A percentile compares a stretch with the other conserved stretches of the same genome.
phyloP scores from a whole-genome alignment of 768 basidiomycete species.

The Tylopilus balloui region DNA sequence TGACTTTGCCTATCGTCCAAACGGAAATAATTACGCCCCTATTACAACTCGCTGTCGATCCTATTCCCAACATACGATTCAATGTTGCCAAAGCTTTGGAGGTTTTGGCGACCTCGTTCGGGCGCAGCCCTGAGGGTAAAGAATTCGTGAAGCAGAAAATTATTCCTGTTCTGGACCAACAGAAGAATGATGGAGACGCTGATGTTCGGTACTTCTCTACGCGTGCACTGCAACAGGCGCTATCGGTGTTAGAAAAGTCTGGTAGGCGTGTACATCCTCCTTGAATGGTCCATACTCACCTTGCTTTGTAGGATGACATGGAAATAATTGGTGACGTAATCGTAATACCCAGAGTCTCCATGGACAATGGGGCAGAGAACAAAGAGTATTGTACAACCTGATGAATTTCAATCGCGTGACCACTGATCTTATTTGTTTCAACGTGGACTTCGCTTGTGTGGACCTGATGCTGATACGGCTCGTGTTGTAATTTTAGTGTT shows the following conservation, averaged over 20 bases:
- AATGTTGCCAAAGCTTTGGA: slow-evolving; percentile 96
- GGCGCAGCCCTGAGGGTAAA: slow-evolving; percentile 59
- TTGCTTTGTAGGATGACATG: slow-evolving; percentile 18
- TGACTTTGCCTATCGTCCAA: slow-evolving; percentile 78
- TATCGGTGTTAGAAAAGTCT: slow-evolving; percentile 35
- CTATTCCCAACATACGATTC: slow-evolving; percentile 99
- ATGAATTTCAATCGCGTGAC: slow-evolving; percentile 18
- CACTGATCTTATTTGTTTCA: neutral
- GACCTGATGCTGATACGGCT: neutral
- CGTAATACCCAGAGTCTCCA: slow-evolving; percentile 32
- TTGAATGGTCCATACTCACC: slow-evolving; percentile 2
- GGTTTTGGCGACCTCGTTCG: slow-evolving; percentile 73
- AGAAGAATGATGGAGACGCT: slow-evolving; percentile 86
- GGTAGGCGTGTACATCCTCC: slow-evolving; percentile 24
- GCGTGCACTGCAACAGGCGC: slow-evolving; percentile 65
- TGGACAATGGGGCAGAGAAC: slow-evolving; percentile 22
- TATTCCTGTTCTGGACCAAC: slow-evolving; percentile 77
- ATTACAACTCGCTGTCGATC: slow-evolving; percentile 76
- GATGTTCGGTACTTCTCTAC: slow-evolving; percentile 95
- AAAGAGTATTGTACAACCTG: slow-evolving; percentile 33
- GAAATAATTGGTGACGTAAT: slow-evolving; percentile 20
- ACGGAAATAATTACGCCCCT: slow-evolving; percentile 82
- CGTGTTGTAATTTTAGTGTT: neutral
- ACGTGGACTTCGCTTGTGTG: neutral
- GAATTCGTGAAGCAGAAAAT: slow-evolving; percentile 72